Base-by-base conservation (phyloP, 2,329 filamentous ascomycete genomes). In the Neoarthrinium moseri region DNA sequence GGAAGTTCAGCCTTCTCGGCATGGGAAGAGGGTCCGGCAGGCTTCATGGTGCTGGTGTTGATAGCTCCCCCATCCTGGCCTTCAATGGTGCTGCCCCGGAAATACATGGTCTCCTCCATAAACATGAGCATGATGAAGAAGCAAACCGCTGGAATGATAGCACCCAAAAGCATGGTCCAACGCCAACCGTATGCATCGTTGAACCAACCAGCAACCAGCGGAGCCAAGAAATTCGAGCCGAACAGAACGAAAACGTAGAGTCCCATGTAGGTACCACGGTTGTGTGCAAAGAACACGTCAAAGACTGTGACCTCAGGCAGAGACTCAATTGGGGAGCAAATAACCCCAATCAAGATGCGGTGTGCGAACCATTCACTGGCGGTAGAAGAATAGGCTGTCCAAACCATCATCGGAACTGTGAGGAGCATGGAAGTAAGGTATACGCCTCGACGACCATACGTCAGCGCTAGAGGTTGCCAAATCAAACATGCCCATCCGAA, bases 61-160 rank as follows among this genome's bases (percentile, higher is more conserved):
- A 12, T 20, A 11, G 15, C 8, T 10, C 10, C 17, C n/a, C 22
- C 2, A 8, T 35, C 33, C 6, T 20, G 33, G 7, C 33, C 33
- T 10, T 35, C 33, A 17, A 35, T 5, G 4, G 33, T 35, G 4
- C 17, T 18, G 13, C n/a, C n/a, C n/a, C 33, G 33, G 17, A 35
- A 35, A 17, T 78, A 80, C 22, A 69, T 68, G 3, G 75, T 77
- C 57, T 81, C 78, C 52, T 80, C 77, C 42, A 79, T 75, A 43
- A 80, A 67, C 39, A 81, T 65, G 59, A 80, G 78, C 11, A 35
- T 17, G 22, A 35, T 35, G 15, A 35, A 10, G 4, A 35, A 35
- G 8, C 17, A 20, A 5, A 35, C 33, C 5, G 33, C 33, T 6
- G 33, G 17, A 17, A 35, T 35, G 33, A 15, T 59, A 59, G 38